Percentiles rank a stretch among this genome's conserved stretches.
Conservation (phyloP, 495 filamentous ascomycete genomes). For the Trichocladium uniseriatum region DNA sequence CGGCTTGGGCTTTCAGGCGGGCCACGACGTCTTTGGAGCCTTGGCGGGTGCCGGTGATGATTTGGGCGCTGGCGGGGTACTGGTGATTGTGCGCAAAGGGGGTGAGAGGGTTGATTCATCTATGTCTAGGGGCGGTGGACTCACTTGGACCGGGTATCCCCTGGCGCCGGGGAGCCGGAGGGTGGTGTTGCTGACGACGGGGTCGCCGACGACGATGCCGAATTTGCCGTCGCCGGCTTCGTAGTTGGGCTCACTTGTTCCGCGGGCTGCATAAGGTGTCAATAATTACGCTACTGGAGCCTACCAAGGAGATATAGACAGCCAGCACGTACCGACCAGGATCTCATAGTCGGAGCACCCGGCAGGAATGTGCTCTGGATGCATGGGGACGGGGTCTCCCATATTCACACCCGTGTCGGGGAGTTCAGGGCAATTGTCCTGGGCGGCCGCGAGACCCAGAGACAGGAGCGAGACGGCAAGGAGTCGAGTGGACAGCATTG, state of each 20-base stretch:
- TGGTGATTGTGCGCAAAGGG: not conserved
- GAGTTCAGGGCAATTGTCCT: not conserved
- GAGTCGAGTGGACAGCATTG: not conserved
- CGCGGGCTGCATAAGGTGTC: not conserved
- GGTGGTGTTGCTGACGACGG: slow-evolving; percentile 4
- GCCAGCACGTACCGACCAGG: not conserved
- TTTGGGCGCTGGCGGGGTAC: slow-evolving; percentile 2
- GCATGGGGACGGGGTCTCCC: not conserved
- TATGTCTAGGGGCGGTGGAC: not conserved
- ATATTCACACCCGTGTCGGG: not conserved
- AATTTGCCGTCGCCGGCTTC: slow-evolving; percentile 2
- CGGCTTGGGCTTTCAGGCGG: not conserved
- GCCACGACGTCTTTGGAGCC: not conserved
- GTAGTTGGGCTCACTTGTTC: slow-evolving; percentile 6
- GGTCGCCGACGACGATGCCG: slow-evolving; percentile 3
- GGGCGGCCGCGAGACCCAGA: not conserved
- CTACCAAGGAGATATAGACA: not conserved
- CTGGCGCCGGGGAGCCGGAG: slow-evolving; percentile 1
- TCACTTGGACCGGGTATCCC: slow-evolving; percentile 2
- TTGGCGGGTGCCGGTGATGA: not conserved
- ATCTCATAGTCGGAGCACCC: slow-evolving; percentile 5
- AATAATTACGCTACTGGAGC: not conserved
- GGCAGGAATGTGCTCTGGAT: slow-evolving; percentile 1
- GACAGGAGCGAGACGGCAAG: not conserved
- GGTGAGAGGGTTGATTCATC: not conserved